phyloP scores from a whole-genome alignment of 139 green algal genomes.

The Zygnema circumcarinatum region DNA sequence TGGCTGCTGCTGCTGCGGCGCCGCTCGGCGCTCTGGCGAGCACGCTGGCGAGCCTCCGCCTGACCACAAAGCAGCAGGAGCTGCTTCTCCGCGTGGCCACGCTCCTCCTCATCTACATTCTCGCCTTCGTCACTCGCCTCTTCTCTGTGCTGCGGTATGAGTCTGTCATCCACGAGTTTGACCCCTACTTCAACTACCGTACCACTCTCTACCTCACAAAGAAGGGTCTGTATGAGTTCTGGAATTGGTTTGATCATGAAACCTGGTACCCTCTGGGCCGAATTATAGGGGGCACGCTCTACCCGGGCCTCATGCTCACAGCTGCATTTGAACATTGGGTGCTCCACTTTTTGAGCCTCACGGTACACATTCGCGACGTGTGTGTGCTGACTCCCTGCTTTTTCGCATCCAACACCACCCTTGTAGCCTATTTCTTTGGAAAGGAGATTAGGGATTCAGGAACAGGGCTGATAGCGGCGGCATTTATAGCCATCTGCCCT shows the following conservation, averaged over 20 bases:
- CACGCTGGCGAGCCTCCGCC: conserved; percentile 5
- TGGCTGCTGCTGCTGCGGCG: background rate
- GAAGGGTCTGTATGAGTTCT: conserved; percentile 75
- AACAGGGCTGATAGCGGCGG: conserved; percentile 66
- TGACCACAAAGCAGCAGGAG: conserved; percentile 64
- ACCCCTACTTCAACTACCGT: conserved; percentile 82
- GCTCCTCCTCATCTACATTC: conserved; percentile 68
- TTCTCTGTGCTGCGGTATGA: conserved; percentile 72
- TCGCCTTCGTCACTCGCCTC: conserved; percentile 72
- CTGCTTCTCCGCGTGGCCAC: conserved; percentile 62
- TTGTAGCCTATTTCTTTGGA: conserved; percentile 75
- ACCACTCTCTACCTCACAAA: conserved; percentile 70
- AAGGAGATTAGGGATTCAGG: conserved; percentile 65
- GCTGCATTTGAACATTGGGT: conserved; percentile 61
- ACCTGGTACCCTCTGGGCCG: conserved; percentile 79
- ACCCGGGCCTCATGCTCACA: conserved; percentile 78
- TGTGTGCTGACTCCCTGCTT: conserved; percentile 71
- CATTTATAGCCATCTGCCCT: conserved; percentile 71
- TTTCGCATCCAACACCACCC: conserved; percentile 69
- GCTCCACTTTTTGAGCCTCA: conserved; percentile 71
- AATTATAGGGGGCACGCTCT: conserved; percentile 79
- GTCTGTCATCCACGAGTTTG: conserved; percentile 80
- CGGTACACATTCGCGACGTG: conserved; percentile 68
- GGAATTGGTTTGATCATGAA: conserved; percentile 79
- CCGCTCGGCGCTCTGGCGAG: background rate